A percentile compares a stretch with the other conserved stretches of the same genome.
Evolutionary conservation across 345 rosid genomes (phyloP).

Genomic region (Excoecaria agallocha): DNA sequence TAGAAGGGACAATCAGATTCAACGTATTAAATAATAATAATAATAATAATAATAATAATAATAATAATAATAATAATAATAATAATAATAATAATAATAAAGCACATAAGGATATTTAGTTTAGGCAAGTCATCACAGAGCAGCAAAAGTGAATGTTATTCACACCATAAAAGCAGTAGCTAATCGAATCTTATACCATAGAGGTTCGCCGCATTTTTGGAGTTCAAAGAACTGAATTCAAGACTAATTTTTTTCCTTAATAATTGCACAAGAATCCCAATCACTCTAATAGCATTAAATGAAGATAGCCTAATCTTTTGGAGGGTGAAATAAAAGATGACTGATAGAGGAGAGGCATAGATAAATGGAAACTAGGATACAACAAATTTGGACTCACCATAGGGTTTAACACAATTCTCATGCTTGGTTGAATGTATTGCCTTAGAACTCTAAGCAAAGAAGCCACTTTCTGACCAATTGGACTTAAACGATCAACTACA

Average conservation of each 20-base stretch:
- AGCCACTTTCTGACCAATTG: constrained; percentile 86
- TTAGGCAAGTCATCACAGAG: no score
- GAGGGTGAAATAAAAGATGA: no score
- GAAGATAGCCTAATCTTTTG: neutral
- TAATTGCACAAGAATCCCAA: neutral
- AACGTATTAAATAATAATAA: no score
- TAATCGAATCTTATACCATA: neutral
- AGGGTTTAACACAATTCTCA: constrained; percentile 91
- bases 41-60: no score
- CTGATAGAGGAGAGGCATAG: neutral
- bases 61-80: no score
- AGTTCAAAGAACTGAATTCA: neutral
- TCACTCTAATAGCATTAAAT: neutral
- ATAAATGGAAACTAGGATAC: neutral
- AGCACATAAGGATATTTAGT: neutral
- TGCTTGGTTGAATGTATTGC: constrained; percentile 81
- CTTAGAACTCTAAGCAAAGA: constrained; percentile 71
- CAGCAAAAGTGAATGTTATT: no score
- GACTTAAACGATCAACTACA: constrained; percentile 90
- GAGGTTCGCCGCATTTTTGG: neutral
- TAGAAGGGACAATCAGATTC: no score
- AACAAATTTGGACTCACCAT: constrained; percentile 53
- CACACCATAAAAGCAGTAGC: neutral
- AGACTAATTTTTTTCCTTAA: neutral
- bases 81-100: neutral